Percentiles rank a stretch among this genome's conserved stretches.
Evolutionary conservation across 768 basidiomycete genomes (phyloP).

Genomic region (Pisolithus microcarpus): DNA sequence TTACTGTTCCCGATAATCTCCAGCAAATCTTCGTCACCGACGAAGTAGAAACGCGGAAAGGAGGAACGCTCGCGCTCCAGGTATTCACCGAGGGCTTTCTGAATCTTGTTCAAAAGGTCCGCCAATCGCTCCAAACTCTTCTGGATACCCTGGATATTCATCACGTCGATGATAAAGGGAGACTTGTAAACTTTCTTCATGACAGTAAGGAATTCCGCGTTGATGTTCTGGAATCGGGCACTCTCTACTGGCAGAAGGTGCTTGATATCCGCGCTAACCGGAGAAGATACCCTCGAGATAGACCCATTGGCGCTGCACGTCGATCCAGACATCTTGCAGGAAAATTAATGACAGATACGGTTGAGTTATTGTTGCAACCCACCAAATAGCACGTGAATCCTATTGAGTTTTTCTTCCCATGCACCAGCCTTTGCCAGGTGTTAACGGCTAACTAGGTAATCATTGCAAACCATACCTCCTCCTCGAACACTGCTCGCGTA

Average conservation of each 20-base stretch:
- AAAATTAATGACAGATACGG: not conserved
- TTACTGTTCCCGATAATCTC: conserved; percentile 99
- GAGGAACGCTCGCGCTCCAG: conserved; percentile 94
- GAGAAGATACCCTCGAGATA: conserved; percentile 99
- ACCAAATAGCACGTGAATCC: conserved; percentile 96
- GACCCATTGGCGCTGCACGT: conserved; percentile 99
- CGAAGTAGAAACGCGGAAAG: conserved; percentile 99
- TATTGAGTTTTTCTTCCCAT: conserved; percentile 96
- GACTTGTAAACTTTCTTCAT: conserved; percentile 99
- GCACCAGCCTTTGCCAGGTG: conserved; percentile 54
- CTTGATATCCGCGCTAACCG: conserved; percentile 99
- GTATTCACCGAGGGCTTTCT: conserved; percentile 98
- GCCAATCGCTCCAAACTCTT: conserved; percentile 96
- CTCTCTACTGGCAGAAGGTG: conserved; percentile 96
- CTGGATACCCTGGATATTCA: conserved; percentile 94
- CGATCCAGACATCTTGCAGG: conserved; percentile 89
- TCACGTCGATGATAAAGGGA: conserved; percentile 92
- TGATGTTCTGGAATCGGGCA: conserved; percentile 97
- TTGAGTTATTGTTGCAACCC: conserved; percentile 12
- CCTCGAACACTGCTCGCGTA: conserved; percentile 63
- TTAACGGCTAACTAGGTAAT: conserved; percentile 3
- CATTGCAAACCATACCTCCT: conserved; percentile 47
- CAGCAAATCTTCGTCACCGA: conserved; percentile 95
- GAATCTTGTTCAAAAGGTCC: conserved; percentile 94
- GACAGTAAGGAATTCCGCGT: conserved; percentile 92